phyloP scores from a whole-genome alignment of 75 land plant species.

The Cupressus sempervirens region DNA sequence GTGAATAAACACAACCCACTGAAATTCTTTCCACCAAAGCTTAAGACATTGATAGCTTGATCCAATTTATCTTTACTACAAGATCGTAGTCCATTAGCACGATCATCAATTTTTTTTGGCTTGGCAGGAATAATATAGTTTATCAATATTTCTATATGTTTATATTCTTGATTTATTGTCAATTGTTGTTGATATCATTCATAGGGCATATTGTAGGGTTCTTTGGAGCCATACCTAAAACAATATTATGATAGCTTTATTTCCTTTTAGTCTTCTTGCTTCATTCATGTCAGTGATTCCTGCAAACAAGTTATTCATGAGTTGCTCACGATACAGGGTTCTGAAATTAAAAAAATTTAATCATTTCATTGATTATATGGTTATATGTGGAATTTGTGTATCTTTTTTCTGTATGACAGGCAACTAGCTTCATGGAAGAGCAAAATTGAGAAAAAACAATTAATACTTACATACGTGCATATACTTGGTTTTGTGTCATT shows the following conservation, averaged over 20 bases:
- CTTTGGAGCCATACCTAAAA: no score
- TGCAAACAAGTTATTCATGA: no score
- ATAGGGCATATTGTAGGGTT: neutral
- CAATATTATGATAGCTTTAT: no score
- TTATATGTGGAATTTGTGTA: neutral
- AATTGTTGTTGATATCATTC: neutral
- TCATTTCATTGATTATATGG: neutral
- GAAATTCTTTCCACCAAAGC: no score
- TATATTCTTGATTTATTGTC: neutral
- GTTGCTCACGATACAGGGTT: no score
- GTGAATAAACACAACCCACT: no score
- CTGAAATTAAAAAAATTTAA: no score
- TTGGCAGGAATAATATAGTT: neutral
- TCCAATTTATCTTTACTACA: no score
- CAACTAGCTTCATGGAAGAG: slow-evolving; percentile 83
- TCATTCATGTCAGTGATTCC: no score
- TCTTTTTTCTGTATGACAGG: slow-evolving; percentile 48
- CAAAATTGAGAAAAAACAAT: slow-evolving; percentile 44
- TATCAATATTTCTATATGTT: neutral
- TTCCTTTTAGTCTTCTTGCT: no score
- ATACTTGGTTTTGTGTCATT: neutral
- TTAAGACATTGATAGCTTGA: no score
- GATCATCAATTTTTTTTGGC: neutral
- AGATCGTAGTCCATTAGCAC: neutral
- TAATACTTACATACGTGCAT: neutral